Evolutionary conservation across 2,329 filamentous ascomycete genomes (phyloP).

Genomic region (Aspergillus alliaceus): DNA sequence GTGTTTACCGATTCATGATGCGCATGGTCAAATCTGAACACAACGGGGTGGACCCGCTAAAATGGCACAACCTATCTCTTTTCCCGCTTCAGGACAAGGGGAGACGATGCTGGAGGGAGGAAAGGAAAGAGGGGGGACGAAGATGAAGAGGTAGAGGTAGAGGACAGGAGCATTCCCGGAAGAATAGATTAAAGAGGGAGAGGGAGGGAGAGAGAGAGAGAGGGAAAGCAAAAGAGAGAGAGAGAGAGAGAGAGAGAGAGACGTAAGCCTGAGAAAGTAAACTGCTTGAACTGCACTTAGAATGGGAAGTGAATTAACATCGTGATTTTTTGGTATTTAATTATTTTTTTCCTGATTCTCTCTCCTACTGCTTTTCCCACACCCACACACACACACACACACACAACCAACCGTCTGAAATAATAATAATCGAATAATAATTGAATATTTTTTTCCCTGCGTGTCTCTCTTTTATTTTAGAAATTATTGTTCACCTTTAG

Average conservation of each 20-base stretch:
- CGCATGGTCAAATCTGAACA: not conserved
- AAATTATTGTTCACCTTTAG: not conserved
- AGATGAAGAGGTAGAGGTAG: too few species aligned
- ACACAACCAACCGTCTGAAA: not conserved
- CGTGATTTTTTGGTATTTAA: not conserved
- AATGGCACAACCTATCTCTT: not conserved
- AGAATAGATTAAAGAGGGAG: not conserved
- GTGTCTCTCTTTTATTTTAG: not conserved
- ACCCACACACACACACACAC: not conserved
- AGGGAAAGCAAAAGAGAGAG: not conserved
- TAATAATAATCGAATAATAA: not conserved
- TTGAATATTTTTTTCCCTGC: too few species aligned
- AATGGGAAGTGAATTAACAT: not conserved
- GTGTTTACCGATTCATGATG: not conserved
- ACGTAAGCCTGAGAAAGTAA: constrained; percentile 1
- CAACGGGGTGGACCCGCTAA: not conserved
- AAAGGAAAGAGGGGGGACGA: not conserved
- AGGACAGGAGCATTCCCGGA: constrained; percentile 3
- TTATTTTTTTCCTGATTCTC: too few species aligned
- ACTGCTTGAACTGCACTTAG: not conserved
- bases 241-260: not conserved
- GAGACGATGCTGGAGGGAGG: not conserved
- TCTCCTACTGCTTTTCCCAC: not conserved
- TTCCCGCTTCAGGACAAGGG: not conserved
- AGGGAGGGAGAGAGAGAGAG: constrained; percentile 6